Evolutionary conservation across 1,284 basidiomycete species (phyloP), one percentile per base, ranked within the genome.

Genomic region (Mycena sp.): DNA sequence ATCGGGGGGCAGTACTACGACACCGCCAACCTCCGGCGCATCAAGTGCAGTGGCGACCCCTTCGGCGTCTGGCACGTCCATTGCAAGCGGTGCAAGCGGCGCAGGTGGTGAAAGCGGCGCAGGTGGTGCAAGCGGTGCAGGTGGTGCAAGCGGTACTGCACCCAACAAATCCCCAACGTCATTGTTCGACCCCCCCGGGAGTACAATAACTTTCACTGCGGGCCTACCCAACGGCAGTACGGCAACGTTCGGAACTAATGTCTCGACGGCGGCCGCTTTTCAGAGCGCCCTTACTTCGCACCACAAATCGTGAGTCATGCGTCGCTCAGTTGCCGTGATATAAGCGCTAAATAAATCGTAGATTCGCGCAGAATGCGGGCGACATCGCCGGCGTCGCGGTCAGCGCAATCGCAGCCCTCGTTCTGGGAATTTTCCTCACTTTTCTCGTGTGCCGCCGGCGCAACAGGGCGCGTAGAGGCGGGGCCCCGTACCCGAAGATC

Each of bases 291-390:
- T n/a, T 2, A n/a, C n/a, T 14, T 37, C 57, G 21, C 25, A 28
- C 21, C 46, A 51, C n/a, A 40, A 44, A 49, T 48, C 58, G 58
- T 61, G 29, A 37, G 45, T 35, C 10, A n/a, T n/a, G n/a, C 6
- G 14, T 12, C 1, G n/a, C 54, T 12, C 43, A 35, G 9, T 25
- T 28, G 0, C 17, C 25, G 11, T 28, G 6, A 41, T 2, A 14
- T 9, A 19, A 26, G n/a, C 9, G 26, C 10, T 41, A 48, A 4
- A 35, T 54, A 32, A 19, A 2, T 25, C n/a, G 21, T 16, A 63
- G 61, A 38, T 59, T 58, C 19, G 30, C 44, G 9, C 37, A 63
- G 50, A 54, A 63, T 44, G 50, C 51, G 0, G 54, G 41, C 21
- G 62, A 16, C 9, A 55, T 54, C 21, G 32, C 55, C 12, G 62